phyloP scores from a whole-genome alignment of 768 basidiomycete genomes.

The Antrodiella citrinella region DNA sequence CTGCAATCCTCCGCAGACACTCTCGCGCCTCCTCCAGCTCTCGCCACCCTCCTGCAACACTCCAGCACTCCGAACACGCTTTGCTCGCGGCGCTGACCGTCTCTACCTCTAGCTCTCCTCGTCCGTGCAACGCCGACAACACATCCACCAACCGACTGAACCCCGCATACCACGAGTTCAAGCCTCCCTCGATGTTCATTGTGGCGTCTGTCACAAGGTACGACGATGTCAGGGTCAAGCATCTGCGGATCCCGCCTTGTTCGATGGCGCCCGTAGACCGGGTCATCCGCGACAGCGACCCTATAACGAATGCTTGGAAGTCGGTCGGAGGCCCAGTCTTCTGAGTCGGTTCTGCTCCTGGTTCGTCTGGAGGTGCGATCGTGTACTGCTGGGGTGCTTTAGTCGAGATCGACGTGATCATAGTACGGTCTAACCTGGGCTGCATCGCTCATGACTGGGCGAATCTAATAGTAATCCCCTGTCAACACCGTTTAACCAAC shows the following conservation, averaged over 20 bases:
- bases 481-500: too few species aligned
- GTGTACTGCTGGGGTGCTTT: too few species aligned
- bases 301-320: conserved; percentile 52
- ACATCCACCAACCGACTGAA: conserved; percentile 66
- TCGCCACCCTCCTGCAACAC: conserved; percentile 57
- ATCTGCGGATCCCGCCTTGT: conserved; percentile 54
- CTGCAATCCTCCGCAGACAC: conserved; percentile 52
- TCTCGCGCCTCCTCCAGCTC: conserved; percentile 57
- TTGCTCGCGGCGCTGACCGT: conserved; percentile 65
- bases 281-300: conserved; percentile 44
- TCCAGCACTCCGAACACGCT: conserved; percentile 79
- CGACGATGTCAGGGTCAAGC: conserved; percentile 66
- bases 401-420: too few species aligned
- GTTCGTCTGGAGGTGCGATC: too few species aligned
- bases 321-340: conserved; percentile 35
- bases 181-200: conserved; percentile 49
- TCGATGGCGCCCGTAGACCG: conserved; percentile 41
- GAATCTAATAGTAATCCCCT: too few species aligned
- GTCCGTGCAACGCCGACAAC: conserved; percentile 58
- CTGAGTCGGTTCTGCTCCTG: neutral
- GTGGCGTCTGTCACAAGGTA: conserved; percentile 70
- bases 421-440: too few species aligned
- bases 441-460: too few species aligned
- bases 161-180: conserved; percentile 56
- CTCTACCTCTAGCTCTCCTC: conserved; percentile 65